A percentile compares a stretch with the other conserved stretches of the same genome.
phyloP scores from a whole-genome alignment of 2,329 filamentous ascomycete species.

The Hymenoscyphus infarciens region DNA sequence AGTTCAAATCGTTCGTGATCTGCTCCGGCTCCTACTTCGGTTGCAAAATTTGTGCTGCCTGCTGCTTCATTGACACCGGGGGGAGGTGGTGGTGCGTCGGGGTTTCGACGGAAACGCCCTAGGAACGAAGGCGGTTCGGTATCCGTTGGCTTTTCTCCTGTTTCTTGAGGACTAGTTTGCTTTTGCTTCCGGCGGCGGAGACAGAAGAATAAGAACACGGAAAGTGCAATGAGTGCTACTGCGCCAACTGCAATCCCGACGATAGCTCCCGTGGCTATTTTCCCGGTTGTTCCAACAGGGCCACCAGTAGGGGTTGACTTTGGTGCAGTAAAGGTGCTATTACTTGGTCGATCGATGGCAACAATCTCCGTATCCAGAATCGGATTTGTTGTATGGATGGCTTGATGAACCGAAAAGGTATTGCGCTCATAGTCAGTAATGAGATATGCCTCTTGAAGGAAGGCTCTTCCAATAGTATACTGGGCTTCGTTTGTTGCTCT shows the following conservation, averaged over 20 bases:
- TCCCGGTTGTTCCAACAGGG: slow-evolving; percentile 1
- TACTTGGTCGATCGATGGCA: slow-evolving; percentile 19
- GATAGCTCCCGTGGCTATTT: slow-evolving; percentile 25
- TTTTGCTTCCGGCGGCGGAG: slow-evolving; percentile 22
- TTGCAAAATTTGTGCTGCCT: slow-evolving; percentile 48
- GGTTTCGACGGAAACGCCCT: slow-evolving; percentile 41
- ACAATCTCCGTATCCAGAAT: slow-evolving; percentile 27
- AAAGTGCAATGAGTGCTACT: slow-evolving; percentile 16
- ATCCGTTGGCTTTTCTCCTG: slow-evolving; percentile 17
- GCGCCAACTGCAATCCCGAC: slow-evolving; percentile 28
- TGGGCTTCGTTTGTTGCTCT: slow-evolving; percentile 30
- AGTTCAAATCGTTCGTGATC: slow-evolving; percentile 29
- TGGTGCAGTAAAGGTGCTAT: slow-evolving; percentile 31
- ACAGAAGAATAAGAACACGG: slow-evolving; percentile 18
- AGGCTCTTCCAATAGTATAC: slow-evolving; percentile 36
- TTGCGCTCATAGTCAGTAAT: slow-evolving; percentile 36
- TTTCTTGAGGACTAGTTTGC: slow-evolving; percentile 20
- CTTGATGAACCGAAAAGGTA: slow-evolving; percentile 35
- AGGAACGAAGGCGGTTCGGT: slow-evolving; percentile 45
- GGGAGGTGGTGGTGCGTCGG: slow-evolving; percentile 33
- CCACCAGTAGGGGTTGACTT: not conserved
- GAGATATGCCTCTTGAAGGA: slow-evolving; percentile 37
- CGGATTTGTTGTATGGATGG: slow-evolving; percentile 28
- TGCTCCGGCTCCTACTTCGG: slow-evolving; percentile 28
- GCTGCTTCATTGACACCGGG: slow-evolving; percentile 48